Percentiles rank a stretch among this genome's conserved stretches.
Conservation (phyloP, 1,139 yeast genomes). For the Saccharomyces hybrid region DNA sequence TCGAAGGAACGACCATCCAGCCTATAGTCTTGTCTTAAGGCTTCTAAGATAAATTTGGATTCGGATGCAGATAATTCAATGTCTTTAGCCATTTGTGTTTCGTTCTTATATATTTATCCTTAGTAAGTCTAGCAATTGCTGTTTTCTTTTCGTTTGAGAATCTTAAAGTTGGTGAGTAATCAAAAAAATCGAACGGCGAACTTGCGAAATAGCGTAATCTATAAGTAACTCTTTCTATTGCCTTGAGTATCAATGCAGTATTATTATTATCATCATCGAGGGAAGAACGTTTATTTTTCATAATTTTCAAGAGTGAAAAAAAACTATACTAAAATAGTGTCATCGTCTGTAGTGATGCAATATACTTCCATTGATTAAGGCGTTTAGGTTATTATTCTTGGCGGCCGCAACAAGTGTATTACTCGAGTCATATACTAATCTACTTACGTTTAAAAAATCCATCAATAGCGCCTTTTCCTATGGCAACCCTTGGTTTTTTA, state of each 20-base stretch:
- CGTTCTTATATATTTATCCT: background rate
- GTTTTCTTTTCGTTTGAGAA: background rate
- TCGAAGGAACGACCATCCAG: conserved; percentile 60
- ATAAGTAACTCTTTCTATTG: background rate
- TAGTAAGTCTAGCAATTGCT: background rate
- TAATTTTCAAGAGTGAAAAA: background rate
- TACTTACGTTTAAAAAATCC: conserved; percentile 42
- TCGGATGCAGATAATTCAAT: conserved; percentile 64
- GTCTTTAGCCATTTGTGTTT: conserved; percentile 43
- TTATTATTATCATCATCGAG: background rate
- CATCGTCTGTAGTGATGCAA: background rate
- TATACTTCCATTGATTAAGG: background rate
- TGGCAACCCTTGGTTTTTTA: conserved; percentile 39
- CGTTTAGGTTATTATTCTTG: background rate
- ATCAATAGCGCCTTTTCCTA: conserved; percentile 58
- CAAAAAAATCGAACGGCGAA: background rate
- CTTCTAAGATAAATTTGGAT: conserved; percentile 50
- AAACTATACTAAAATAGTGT: background rate
- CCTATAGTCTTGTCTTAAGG: conserved; percentile 56
- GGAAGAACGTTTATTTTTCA: background rate
- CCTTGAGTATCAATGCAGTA: background rate
- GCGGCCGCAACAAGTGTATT: background rate
- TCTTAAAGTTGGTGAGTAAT: background rate
- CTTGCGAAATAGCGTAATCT: background rate
- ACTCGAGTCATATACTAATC: background rate